Conservation (phyloP, 2,329 filamentous ascomycete genomes). For the Blastomyces gilchristii region DNA sequence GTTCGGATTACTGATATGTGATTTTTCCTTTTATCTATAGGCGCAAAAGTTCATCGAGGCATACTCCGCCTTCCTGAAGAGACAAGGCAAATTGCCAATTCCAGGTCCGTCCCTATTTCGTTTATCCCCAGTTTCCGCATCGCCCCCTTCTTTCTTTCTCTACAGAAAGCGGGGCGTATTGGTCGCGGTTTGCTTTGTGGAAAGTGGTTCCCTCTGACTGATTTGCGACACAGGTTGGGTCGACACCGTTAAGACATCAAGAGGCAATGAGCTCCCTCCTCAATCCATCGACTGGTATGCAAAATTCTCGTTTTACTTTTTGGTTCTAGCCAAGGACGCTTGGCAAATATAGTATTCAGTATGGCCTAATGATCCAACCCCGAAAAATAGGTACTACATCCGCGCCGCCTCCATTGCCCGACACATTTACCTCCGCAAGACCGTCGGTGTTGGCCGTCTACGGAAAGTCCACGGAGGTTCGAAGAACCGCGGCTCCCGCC, state of each 20-base stretch:
- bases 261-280: conserved; percentile 92
- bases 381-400: conserved; percentile 51
- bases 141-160: conserved; percentile 20
- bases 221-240: conserved; percentile 64
- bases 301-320: conserved; percentile 2
- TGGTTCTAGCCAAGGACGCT: not conserved
- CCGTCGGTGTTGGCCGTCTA: conserved; percentile 93
- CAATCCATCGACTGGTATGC: conserved; percentile 97
- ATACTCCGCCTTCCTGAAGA: conserved; percentile 61
- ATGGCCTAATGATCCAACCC: not conserved
- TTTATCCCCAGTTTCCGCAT: conserved; percentile 11
- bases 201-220: conserved; percentile 1
- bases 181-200: not conserved
- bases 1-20: conserved; percentile 10
- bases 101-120: conserved; percentile 45
- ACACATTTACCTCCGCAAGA: conserved; percentile 99
- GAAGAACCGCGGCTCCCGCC: conserved; percentile 92
- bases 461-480: conserved; percentile 91
- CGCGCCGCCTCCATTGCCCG: conserved; percentile 91
- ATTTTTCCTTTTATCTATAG: conserved; percentile 26
- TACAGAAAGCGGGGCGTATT: not conserved
- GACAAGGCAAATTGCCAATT: conserved; percentile 60
- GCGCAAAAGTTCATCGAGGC: conserved; percentile 59
- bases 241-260: conserved; percentile 97
- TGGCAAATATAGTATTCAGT: not conserved